Evolutionary conservation across 1,284 basidiomycete genomes (phyloP), one percentile per base, ranked within the genome.

Genomic region (Irpex lacteus): DNA sequence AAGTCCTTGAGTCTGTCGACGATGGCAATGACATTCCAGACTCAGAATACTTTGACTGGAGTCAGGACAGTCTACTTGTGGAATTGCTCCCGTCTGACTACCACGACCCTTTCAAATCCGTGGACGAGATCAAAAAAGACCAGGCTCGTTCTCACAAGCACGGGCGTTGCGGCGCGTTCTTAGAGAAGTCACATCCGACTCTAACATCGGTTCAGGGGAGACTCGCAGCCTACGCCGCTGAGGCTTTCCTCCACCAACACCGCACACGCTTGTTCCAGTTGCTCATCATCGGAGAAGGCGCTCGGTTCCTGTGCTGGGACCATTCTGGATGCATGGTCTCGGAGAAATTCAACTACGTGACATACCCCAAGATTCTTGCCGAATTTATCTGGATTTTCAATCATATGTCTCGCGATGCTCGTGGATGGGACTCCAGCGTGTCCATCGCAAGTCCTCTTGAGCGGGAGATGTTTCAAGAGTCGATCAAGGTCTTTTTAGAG

Each of bases 251-350:
- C 34, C 44, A 49, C 13, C 63, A 61, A 38, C 63, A 61, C n/a
- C 63, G 60, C 15, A n/a, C 37, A 15, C 66, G 52, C 61, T 13
- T 69, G n/a, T 77, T 76, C 63, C 66, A 73, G 1, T 53, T 75
- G 26, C 67, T 69, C 50, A 64, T 77, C 4, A 62, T 54, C 36
- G 69, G 70, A 4, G 60, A 62, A 0, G 60, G 52, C 55, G 72
- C 69, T 2, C 70, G 75, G 1, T 63, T 77, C 53, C 37, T 74
- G 15, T 70, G 72, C 7, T 73, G 74, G 69, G 75, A 77, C 59
- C 72, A 71, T 18, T 67, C 73, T 0, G 75, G 72, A 0, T 68
- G 63, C 5, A 63, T 77, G 21, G 73, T 76, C n/a, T 69, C 72
- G 5, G 61, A 66, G 8, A 56, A 60, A 0, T 74, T 76, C 68